Conservation (phyloP, 23 red algal genomes). For the Gracilaria vermiculophylla region DNA sequence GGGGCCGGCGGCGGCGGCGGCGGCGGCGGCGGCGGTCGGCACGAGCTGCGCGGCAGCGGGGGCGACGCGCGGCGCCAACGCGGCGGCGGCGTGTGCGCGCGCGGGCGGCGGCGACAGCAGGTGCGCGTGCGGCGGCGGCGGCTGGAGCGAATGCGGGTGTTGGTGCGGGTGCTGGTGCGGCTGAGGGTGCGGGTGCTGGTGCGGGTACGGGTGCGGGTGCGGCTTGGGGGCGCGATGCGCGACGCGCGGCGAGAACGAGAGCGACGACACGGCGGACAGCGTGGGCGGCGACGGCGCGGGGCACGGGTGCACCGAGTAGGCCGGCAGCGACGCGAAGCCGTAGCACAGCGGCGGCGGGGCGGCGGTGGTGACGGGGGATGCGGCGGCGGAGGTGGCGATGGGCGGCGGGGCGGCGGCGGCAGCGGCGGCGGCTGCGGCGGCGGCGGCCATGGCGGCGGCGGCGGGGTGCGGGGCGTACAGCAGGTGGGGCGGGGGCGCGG, state of each 20-base stretch:
- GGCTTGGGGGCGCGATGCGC: background rate
- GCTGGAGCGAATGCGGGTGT: background rate
- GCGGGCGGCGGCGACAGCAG: background rate
- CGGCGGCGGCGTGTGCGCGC: background rate
- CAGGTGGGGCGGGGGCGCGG: background rate
- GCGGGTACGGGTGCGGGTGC: no score
- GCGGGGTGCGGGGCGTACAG: background rate
- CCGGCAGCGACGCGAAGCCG: background rate
- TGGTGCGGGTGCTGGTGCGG: no score
- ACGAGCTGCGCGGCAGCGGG: background rate
- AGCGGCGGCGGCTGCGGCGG: background rate
- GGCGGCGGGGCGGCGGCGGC: background rate
- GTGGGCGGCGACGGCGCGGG: background rate
- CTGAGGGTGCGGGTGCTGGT: no score
- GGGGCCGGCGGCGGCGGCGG: background rate
- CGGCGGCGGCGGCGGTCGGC: background rate
- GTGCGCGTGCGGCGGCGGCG: background rate
- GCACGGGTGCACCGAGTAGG: background rate
- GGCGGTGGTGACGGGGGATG: background rate
- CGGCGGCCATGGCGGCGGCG: background rate
- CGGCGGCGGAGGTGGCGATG: background rate
- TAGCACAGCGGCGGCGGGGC: background rate
- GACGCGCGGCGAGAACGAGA: background rate
- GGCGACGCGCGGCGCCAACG: background rate
- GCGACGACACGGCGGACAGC: background rate